phyloP scores from a whole-genome alignment of 2,329 filamentous ascomycete species.

The Fusarium veterinarium region DNA sequence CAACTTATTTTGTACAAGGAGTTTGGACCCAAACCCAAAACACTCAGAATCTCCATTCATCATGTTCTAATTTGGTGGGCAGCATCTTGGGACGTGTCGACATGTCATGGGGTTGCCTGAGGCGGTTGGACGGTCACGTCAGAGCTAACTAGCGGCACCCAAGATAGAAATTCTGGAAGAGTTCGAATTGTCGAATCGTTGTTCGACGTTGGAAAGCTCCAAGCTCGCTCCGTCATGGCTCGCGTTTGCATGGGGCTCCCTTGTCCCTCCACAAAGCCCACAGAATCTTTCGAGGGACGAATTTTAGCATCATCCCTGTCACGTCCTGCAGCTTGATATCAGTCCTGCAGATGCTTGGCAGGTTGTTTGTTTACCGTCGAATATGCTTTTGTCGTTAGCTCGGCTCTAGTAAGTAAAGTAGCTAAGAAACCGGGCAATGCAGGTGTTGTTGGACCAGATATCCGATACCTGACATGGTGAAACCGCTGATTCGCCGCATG shows the following conservation, averaged over 20 bases:
- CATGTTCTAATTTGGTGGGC: slow-evolving; percentile 31
- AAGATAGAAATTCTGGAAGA: slow-evolving; percentile 45
- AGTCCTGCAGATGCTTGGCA: slow-evolving; percentile 33
- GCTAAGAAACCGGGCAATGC: neutral
- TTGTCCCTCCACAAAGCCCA: slow-evolving; percentile 40
- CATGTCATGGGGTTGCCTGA: slow-evolving; percentile 41
- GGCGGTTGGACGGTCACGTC: slow-evolving; percentile 42
- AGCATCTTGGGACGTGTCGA: slow-evolving; percentile 22
- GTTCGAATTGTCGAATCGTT: slow-evolving; percentile 48
- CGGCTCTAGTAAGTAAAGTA: neutral
- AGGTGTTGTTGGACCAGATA: neutral
- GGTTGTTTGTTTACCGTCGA: slow-evolving; percentile 12
- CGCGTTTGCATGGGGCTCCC: slow-evolving; percentile 25
- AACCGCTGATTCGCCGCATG: neutral
- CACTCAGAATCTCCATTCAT: slow-evolving; percentile 6
- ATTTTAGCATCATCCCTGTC: slow-evolving; percentile 25
- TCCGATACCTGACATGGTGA: neutral
- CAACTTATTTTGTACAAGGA: slow-evolving; percentile 15
- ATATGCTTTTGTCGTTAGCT: slow-evolving; percentile 14
- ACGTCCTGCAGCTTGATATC: slow-evolving; percentile 24
- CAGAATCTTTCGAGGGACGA: slow-evolving; percentile 31
- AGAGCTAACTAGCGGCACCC: slow-evolving; percentile 40
- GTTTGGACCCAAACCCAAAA: slow-evolving; percentile 16
- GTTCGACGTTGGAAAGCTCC: slow-evolving; percentile 30
- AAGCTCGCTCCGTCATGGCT: slow-evolving; percentile 39